Evolutionary conservation across 129 eudicot genomes (phyloP).

Genomic region (Scalesia atractyloides): DNA sequence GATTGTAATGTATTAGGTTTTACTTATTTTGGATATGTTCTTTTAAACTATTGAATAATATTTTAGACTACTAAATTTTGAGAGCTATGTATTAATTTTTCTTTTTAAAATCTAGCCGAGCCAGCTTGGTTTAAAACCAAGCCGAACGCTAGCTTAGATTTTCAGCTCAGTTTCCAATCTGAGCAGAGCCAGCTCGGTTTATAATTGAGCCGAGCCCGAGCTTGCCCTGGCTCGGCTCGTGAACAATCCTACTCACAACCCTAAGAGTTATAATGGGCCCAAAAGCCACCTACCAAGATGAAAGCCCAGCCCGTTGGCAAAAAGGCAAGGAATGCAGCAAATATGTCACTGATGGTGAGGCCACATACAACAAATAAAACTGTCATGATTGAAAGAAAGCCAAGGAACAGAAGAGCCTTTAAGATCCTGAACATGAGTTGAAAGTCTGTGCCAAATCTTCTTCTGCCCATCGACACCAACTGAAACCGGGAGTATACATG

Average conservation of each 20-base stretch:
- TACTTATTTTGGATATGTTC: too few species aligned
- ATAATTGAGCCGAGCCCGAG: too few species aligned
- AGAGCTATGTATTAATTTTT: too few species aligned
- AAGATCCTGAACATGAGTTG: constrained; percentile 98
- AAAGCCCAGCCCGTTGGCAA: constrained; percentile 97
- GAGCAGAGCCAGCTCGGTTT: too few species aligned
- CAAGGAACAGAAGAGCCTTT: constrained; percentile 91
- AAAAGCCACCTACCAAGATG: constrained; percentile 56
- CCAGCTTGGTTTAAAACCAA: too few species aligned
- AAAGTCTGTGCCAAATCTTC: constrained; percentile 87
- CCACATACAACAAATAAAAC: constrained; percentile 79
- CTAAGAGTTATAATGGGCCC: neutral
- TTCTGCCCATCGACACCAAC: constrained; percentile 92
- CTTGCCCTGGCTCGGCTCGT: too few species aligned
- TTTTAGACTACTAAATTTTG: too few species aligned
- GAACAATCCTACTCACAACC: too few species aligned
- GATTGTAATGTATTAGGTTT: too few species aligned
- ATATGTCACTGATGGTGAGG: constrained; percentile 69
- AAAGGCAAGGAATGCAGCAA: constrained; percentile 91
- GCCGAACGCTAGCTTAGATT: neutral
- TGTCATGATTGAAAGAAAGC: constrained; percentile 86
- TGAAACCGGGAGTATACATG: constrained; percentile 35
- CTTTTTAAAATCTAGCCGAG: too few species aligned
- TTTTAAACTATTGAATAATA: too few species aligned
- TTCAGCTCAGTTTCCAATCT: too few species aligned